phyloP scores from a whole-genome alignment of 306 rosid species.

The Castanospermum australe region DNA sequence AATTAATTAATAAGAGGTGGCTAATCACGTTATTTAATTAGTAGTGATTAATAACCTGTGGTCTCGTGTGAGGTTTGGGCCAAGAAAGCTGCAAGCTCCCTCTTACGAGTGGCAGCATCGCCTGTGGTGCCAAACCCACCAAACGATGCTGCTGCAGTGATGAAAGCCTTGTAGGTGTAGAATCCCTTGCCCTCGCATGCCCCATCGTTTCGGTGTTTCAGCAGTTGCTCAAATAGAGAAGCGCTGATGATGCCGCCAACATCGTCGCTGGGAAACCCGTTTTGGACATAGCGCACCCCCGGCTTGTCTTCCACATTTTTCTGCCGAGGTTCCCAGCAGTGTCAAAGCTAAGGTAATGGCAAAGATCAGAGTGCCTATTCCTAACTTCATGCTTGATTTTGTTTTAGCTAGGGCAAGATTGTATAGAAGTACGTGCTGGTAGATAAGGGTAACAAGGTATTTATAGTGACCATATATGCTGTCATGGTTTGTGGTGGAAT shows the following conservation, averaged over 20 bases:
- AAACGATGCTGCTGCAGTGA: slow-evolving; percentile 38
- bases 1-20: too few relatives aligned
- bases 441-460: not conserved
- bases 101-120: slow-evolving; percentile 39
- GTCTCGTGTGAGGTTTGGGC: slow-evolving; percentile 70
- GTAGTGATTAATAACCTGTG: not conserved
- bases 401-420: not conserved
- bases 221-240: slow-evolving; percentile 27
- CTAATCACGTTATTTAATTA: too few relatives aligned
- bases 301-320: slow-evolving; percentile 35
- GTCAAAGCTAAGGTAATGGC: not conserved
- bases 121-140: slow-evolving; percentile 44
- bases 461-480: not conserved
- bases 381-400: not conserved
- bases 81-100: slow-evolving; percentile 64
- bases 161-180: slow-evolving; percentile 43
- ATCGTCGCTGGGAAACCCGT: slow-evolving; percentile 3
- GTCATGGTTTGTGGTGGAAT: not conserved
- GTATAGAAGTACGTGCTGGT: not conserved
- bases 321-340: not conserved
- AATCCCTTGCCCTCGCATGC: slow-evolving; percentile 39
- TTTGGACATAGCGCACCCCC: slow-evolving; percentile 17
- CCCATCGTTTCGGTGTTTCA: slow-evolving; percentile 41
- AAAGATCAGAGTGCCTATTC: not conserved
- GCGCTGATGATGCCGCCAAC: slow-evolving; percentile 14